These are phyloP conservation scores for Trypanosoma grayi DNA, from an alignment of 208 protist genomes.

Conservation along the genomic window DNA sequence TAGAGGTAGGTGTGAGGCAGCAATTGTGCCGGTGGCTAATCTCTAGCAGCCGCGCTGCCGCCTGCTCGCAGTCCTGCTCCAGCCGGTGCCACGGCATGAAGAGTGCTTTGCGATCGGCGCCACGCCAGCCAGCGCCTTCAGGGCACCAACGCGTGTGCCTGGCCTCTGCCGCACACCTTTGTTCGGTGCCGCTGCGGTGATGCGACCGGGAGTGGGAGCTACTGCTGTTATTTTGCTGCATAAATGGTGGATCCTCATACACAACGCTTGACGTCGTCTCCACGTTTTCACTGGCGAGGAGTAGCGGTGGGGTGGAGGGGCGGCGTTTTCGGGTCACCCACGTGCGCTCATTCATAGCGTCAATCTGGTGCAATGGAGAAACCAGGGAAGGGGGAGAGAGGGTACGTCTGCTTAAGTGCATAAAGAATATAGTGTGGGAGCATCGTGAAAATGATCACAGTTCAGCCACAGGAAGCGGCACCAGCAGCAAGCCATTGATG, in stretches of 20 bases:
- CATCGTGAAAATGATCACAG: no score
- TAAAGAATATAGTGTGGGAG: no score
- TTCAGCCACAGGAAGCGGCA: no score
- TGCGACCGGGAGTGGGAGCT: neutral
- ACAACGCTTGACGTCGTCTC: conserved; percentile 11
- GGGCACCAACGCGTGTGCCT: neutral
- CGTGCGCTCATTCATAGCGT: neutral
- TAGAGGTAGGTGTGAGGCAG: neutral
- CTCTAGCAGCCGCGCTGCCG: neutral
- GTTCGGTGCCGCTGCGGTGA: no score
- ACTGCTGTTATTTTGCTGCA: neutral
- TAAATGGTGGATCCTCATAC: neutral
- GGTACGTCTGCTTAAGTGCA: no score
- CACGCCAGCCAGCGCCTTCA: neutral
- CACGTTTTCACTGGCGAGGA: neutral
- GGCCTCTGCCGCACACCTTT: neutral
- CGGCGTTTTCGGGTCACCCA: neutral
- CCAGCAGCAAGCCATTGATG: no score
- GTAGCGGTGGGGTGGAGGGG: neutral
- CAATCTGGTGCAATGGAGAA: neutral
- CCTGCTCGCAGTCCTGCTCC: conserved; percentile 4
- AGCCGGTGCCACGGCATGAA: conserved; percentile 7
- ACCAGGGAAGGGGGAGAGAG: neutral
- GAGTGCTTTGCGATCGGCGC: neutral
- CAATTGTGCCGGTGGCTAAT: neutral